These are phyloP conservation scores for Aspergillus amoenus DNA, from an alignment of 2,329 filamentous ascomycete genomes.

Conservation along the genomic window DNA sequence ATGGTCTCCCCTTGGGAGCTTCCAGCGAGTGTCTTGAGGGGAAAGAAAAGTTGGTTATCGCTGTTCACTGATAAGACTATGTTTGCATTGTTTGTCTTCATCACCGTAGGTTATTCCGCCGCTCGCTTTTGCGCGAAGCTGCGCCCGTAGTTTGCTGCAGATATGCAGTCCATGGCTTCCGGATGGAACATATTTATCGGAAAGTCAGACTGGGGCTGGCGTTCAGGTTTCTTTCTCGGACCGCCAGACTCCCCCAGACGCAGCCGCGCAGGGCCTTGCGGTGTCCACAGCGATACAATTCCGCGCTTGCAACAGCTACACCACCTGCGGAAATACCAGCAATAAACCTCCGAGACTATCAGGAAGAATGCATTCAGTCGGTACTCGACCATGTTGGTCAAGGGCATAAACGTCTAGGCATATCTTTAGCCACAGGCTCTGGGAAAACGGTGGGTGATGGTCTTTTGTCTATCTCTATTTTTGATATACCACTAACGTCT, in stretches of 20 bases:
- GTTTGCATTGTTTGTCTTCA: slow-evolving; percentile 42
- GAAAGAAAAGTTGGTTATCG: slow-evolving; percentile 5
- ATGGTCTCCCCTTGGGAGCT: background rate
- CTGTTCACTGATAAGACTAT: slow-evolving; percentile 23
- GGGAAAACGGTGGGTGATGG: slow-evolving; percentile 72
- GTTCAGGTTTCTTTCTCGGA: slow-evolving; percentile 16
- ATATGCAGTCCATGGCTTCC: slow-evolving; percentile 15
- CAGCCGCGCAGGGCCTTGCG: slow-evolving; percentile 29
- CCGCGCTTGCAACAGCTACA: slow-evolving; percentile 18
- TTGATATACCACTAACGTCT: background rate
- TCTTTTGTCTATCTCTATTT: background rate
- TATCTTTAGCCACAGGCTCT: slow-evolving; percentile 83
- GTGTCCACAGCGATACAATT: slow-evolving; percentile 23
- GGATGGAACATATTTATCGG: slow-evolving; percentile 32
- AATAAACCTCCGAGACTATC: slow-evolving; percentile 74
- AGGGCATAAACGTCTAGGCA: slow-evolving; percentile 76
- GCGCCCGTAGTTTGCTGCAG: background rate
- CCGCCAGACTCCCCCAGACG: slow-evolving; percentile 15
- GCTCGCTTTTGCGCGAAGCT: background rate
- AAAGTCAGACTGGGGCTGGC: slow-evolving; percentile 24
- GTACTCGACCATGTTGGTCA: slow-evolving; percentile 67
- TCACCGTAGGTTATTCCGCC: too few species aligned
- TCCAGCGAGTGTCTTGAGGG: background rate
- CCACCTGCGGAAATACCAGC: slow-evolving; percentile 24
- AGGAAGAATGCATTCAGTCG: slow-evolving; percentile 86